A percentile compares a stretch with the other conserved stretches of the same genome.
phyloP scores from a whole-genome alignment of 352 stramenopile species.

The Phytophthora kernoviae region DNA sequence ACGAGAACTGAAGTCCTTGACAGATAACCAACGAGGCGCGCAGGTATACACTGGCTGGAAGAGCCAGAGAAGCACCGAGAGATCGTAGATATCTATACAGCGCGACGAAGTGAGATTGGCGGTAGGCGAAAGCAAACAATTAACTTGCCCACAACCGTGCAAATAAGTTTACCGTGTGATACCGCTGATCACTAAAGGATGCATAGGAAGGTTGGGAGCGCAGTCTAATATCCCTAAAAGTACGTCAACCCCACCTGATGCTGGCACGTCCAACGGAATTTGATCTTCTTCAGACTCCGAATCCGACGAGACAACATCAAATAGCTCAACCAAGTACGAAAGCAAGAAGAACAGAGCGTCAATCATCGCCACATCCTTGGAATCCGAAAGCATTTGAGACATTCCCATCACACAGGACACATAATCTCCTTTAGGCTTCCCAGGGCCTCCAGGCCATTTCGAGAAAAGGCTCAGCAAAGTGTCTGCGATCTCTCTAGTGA shows the following conservation, averaged over 20 bases:
- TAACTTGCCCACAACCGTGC: not conserved
- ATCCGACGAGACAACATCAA: constrained; percentile 82
- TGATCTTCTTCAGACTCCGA: constrained; percentile 60
- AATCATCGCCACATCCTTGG: constrained; percentile 58
- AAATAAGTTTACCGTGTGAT: constrained; percentile 45
- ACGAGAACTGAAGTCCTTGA: constrained; percentile 50
- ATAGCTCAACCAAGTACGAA: constrained; percentile 79
- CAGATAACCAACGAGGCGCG: constrained; percentile 47
- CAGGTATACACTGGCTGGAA: constrained; percentile 57
- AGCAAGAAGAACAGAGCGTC: constrained; percentile 79
- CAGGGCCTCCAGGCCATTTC: constrained; percentile 67
- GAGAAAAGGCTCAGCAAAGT: constrained; percentile 82
- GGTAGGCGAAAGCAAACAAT: not conserved
- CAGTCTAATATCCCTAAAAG: constrained; percentile 57
- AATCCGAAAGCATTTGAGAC: constrained; percentile 49
- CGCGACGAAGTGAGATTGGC: constrained; percentile 9
- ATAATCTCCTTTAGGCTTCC: constrained; percentile 41
- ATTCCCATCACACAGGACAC: constrained; percentile 68
- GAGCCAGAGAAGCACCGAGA: constrained; percentile 53
- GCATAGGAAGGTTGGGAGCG: constrained; percentile 49
- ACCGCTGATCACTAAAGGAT: constrained; percentile 64
- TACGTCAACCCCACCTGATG: constrained; percentile 56
- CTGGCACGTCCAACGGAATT: constrained; percentile 19
- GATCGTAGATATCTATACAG: constrained; percentile 72
- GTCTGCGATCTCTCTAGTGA: constrained; percentile 74